Conservation (phyloP, 2,329 filamentous ascomycete genomes). For the Pyrenophora teres region DNA sequence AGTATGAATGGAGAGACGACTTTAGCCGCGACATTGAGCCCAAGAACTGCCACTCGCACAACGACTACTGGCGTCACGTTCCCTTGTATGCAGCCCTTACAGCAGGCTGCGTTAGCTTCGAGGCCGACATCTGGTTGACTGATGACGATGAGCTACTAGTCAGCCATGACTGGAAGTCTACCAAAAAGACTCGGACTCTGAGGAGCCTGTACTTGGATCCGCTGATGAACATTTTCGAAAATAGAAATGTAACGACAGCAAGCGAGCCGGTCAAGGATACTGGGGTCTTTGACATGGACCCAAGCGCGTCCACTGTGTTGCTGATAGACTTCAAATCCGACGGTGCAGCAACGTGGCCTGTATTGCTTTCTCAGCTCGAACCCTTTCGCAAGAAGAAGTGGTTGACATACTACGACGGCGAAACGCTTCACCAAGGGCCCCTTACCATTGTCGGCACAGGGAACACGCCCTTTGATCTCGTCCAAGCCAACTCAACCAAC, state of each 20-base stretch:
- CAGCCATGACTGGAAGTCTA: constrained; percentile 17
- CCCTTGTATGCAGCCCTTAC: constrained; percentile 67
- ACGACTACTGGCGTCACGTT: constrained; percentile 62
- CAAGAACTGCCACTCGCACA: constrained; percentile 65
- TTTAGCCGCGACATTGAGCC: constrained; percentile 43
- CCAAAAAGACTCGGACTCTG: too few relatives aligned
- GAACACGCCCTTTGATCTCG: constrained; percentile 62
- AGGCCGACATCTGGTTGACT: constrained; percentile 70
- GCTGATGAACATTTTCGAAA: constrained; percentile 51
- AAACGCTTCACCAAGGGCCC: constrained; percentile 57
- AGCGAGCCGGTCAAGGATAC: constrained; percentile 20
- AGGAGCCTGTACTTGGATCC: constrained; percentile 8
- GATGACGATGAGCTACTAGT: constrained; percentile 28
- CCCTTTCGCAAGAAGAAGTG: constrained; percentile 64
- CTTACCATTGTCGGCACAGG: constrained; percentile 73
- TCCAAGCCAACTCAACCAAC: constrained; percentile 59
- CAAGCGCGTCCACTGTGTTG: constrained; percentile 57
- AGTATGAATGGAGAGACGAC: constrained; percentile 36
- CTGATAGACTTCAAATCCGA: constrained; percentile 72
- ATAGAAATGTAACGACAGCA: constrained; percentile 30
- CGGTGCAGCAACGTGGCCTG: constrained; percentile 57
- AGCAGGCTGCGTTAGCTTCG: constrained; percentile 66
- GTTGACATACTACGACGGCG: constrained; percentile 56
- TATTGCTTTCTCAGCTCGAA: constrained; percentile 60
- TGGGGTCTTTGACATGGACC: constrained; percentile 58